Percentiles rank a stretch among this genome's conserved stretches.
Evolutionary conservation across 306 rosid species (phyloP).

Genomic region (Rosa multiflora): DNA sequence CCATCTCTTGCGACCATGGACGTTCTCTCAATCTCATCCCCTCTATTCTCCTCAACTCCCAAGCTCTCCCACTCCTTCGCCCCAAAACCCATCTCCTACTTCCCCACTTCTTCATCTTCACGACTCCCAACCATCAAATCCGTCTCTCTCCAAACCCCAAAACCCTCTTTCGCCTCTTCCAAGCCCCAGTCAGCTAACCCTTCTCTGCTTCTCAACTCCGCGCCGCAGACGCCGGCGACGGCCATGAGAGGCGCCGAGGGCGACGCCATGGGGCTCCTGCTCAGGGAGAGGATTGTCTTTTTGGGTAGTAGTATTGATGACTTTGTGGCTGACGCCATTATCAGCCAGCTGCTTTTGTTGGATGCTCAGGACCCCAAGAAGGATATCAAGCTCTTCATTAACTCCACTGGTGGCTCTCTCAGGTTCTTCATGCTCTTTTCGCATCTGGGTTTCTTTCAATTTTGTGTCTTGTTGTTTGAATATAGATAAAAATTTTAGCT

Average conservation of each 20-base stretch:
- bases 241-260: slow-evolving; percentile 68
- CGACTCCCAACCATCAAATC: slow-evolving; percentile 15
- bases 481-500: neutral
- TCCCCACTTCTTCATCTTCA: slow-evolving; percentile 20
- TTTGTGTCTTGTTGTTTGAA: neutral
- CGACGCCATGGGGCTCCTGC: slow-evolving; percentile 81
- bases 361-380: slow-evolving; percentile 82
- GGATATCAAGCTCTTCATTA: slow-evolving; percentile 84
- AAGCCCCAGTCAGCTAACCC: slow-evolving; percentile 3
- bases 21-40: slow-evolving; percentile 56
- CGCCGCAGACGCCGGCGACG: slow-evolving; percentile 57
- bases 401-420: slow-evolving; percentile 88
- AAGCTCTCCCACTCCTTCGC: slow-evolving; percentile 25
- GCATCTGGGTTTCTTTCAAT: slow-evolving; percentile 5
- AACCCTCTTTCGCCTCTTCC: slow-evolving; percentile 21
- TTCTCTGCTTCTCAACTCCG: slow-evolving; percentile 28
- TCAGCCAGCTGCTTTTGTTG: slow-evolving; percentile 78
- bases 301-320: slow-evolving; percentile 79
- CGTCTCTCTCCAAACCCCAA: slow-evolving; percentile 17
- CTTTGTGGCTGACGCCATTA: slow-evolving; percentile 83
- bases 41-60: slow-evolving; percentile 24
- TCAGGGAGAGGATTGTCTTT: slow-evolving; percentile 92
- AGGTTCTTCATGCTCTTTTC: slow-evolving; percentile 41
- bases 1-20: slow-evolving; percentile 49
- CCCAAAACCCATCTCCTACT: slow-evolving; percentile 29